phyloP scores from a whole-genome alignment of 1,139 yeast species.

The Candida tetrigidarum region DNA sequence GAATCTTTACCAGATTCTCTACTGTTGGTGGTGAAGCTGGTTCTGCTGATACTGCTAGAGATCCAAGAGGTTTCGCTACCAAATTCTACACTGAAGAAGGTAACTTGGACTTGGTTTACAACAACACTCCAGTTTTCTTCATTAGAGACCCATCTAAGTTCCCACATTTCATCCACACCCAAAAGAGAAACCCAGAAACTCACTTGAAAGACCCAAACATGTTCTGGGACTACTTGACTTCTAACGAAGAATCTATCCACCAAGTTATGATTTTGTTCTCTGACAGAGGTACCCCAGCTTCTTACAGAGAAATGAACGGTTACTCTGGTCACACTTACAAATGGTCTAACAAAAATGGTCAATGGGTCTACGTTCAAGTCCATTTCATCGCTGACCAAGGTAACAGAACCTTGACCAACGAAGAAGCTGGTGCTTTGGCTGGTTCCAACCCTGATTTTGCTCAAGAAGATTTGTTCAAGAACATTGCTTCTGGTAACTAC shows the following conservation, averaged over 20 bases:
- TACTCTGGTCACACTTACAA: constrained; percentile 76
- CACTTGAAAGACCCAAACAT: constrained; percentile 76
- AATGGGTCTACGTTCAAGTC: constrained; percentile 68
- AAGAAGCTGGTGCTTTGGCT: constrained; percentile 60
- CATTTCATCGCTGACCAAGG: constrained; percentile 68
- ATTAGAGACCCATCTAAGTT: constrained; percentile 86
- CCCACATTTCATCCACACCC: constrained; percentile 88
- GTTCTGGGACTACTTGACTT: constrained; percentile 72
- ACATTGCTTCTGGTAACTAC: constrained; percentile 59
- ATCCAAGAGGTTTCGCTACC: constrained; percentile 86
- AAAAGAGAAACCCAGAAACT: constrained; percentile 80
- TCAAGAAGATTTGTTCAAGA: constrained; percentile 64
- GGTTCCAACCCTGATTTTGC: constrained; percentile 70
- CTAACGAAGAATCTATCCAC: constrained; percentile 67
- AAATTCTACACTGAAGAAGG: constrained; percentile 90
- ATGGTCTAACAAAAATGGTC: constrained; percentile 68
- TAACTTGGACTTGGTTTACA: constrained; percentile 84
- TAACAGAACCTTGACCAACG: constrained; percentile 54
- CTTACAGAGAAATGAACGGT: constrained; percentile 69
- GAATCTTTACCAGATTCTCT: constrained; percentile 76
- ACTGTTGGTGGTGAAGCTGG: constrained; percentile 92
- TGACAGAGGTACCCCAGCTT: constrained; percentile 72
- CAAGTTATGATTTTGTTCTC: constrained; percentile 66
- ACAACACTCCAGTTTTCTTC: constrained; percentile 89
- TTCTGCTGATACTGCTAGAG: constrained; percentile 85